Evolutionary conservation across 139 green algal genomes (phyloP).

Genomic region (Chlorella sorokiniana): DNA sequence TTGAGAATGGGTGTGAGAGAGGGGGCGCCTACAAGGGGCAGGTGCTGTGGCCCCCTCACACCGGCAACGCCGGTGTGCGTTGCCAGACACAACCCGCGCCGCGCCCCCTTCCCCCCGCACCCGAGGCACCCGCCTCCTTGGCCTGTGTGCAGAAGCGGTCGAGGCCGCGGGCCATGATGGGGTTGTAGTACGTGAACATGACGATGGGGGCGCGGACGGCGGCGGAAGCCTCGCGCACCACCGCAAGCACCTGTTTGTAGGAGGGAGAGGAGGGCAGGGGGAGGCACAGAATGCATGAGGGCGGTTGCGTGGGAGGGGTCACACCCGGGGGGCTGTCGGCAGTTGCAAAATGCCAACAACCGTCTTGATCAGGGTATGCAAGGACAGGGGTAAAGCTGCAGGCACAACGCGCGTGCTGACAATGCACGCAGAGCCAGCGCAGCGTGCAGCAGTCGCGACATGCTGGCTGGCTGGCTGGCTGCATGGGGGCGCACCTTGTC

Average conservation of each 20-base stretch:
- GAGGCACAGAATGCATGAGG: not conserved
- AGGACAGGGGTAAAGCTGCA: no score
- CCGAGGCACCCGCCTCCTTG: slow-evolving; percentile 84
- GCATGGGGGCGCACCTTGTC: slow-evolving; percentile 64
- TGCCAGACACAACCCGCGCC: not conserved
- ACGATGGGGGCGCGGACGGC: slow-evolving; percentile 86
- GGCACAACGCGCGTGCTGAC: no score
- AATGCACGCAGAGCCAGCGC: no score
- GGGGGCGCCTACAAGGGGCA: not conserved
- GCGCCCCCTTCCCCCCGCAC: slow-evolving; percentile 9
- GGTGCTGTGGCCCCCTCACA: not conserved
- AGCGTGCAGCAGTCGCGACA: no score
- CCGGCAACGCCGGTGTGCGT: not conserved
- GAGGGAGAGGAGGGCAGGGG: not conserved
- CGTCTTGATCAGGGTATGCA: no score
- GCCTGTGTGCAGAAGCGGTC: slow-evolving; percentile 87
- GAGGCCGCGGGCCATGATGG: slow-evolving; percentile 89
- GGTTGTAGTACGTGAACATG: slow-evolving; percentile 99
- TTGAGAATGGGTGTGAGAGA: not conserved
- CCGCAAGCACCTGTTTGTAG: slow-evolving; percentile 71
- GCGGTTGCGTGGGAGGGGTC: not conserved
- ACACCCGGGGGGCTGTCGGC: no score
- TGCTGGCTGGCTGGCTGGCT: no score
- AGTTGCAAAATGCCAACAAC: no score
- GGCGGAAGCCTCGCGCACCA: slow-evolving; percentile 63